A percentile compares a stretch with the other conserved stretches of the same genome.
Evolutionary conservation across 495 filamentous ascomycete genomes (phyloP).

Genomic region (Aspergillus wentii): DNA sequence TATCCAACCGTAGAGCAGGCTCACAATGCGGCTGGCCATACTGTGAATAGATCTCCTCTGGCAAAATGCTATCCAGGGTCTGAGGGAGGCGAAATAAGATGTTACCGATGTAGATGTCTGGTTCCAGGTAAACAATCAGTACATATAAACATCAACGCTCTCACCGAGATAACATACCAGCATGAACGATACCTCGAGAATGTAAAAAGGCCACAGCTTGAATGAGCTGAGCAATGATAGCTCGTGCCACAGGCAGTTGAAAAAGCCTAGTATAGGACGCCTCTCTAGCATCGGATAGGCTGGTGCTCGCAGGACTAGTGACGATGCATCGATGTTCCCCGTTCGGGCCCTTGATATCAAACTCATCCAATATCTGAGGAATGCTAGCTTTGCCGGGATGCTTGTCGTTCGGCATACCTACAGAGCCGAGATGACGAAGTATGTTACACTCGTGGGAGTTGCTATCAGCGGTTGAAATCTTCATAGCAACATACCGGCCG

Average conservation of each 20-base stretch:
- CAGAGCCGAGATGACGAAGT: too few relatives aligned
- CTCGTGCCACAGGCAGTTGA: conserved; percentile 7
- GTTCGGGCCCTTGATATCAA: conserved; percentile 15
- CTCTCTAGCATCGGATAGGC: conserved; percentile 6
- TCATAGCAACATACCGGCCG: conserved; percentile 27
- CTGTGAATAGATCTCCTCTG: background rate
- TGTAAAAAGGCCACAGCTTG: conserved; percentile 15
- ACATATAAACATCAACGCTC: too few relatives aligned
- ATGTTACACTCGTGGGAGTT: too few relatives aligned
- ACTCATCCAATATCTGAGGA: too few relatives aligned
- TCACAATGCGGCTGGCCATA: too few relatives aligned
- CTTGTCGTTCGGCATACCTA: too few relatives aligned
- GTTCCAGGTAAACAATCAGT: background rate
- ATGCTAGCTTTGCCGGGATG: too few relatives aligned
- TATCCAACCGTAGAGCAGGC: background rate
- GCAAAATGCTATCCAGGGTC: background rate
- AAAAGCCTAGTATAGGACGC: conserved; percentile 9
- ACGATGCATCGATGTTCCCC: conserved; percentile 16
- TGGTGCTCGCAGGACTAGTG: conserved; percentile 5
- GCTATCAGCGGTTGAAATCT: conserved; percentile 23
- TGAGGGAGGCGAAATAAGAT: background rate
- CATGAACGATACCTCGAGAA: conserved; percentile 12
- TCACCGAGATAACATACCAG: background rate
- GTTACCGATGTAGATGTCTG: background rate
- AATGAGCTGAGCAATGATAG: conserved; percentile 12